Evolutionary conservation across 805 yeast genomes (phyloP).

Genomic region (Kazachstania bromeliacearum): DNA sequence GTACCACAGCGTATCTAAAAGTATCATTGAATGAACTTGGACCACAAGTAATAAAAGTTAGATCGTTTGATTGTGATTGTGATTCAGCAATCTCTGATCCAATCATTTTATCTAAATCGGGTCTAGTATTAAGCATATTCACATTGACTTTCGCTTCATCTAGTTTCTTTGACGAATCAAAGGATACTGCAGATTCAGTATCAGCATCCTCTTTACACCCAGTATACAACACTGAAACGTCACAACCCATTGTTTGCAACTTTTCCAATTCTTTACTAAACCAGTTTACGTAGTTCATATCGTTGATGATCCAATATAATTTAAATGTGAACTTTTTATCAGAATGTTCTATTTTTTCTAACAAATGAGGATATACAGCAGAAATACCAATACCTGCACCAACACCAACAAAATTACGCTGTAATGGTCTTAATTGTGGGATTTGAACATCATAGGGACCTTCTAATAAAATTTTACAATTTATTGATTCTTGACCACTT

Average conservation of each 20-base stretch:
- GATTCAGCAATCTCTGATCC: constrained; percentile 25
- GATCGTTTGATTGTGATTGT: constrained; percentile 33
- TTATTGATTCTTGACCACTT: constrained; percentile 25
- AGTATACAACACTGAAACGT: constrained; percentile 8
- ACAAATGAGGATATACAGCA: constrained; percentile 37
- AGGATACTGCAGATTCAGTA: background rate
- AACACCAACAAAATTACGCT: constrained; percentile 33
- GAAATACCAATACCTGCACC: constrained; percentile 50
- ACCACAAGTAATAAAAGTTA: constrained; percentile 56
- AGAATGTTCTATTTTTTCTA: constrained; percentile 8
- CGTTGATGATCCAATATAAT: constrained; percentile 57
- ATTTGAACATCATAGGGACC: constrained; percentile 52
- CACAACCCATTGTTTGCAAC: constrained; percentile 26
- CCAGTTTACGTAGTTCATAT: constrained; percentile 41
- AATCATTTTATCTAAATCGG: constrained; percentile 36
- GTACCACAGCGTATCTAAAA: constrained; percentile 39
- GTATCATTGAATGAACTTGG: constrained; percentile 50
- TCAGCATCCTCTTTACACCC: background rate
- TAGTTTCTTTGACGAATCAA: too few relatives aligned
- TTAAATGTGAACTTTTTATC: constrained; percentile 26
- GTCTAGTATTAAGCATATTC: too few relatives aligned
- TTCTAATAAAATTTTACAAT: constrained; percentile 39
- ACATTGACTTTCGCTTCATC: too few relatives aligned
- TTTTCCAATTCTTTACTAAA: constrained; percentile 35
- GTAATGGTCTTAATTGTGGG: constrained; percentile 30